Conservation (phyloP, 208 protist genomes). For the Wallacemonas sp. region DNA sequence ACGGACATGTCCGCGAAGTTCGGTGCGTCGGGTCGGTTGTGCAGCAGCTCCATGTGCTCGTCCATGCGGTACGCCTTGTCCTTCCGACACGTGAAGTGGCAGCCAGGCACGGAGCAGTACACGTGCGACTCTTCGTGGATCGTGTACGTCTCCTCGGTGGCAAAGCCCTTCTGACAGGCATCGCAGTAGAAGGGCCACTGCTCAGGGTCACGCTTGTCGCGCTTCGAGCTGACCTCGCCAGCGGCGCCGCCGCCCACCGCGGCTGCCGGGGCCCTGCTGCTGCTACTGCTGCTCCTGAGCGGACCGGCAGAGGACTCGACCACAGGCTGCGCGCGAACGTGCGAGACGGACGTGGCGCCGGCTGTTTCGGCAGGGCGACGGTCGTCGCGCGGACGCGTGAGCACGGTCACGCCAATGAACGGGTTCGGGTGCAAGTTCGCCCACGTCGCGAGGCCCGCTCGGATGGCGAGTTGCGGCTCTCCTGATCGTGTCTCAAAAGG, state of each 20-base stretch:
- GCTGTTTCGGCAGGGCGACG: no score
- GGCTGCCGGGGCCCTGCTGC: no score
- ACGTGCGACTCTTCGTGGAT: conserved; percentile 75
- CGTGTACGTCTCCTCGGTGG: conserved; percentile 47
- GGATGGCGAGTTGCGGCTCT: no score
- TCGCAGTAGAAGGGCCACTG: conserved; percentile 72
- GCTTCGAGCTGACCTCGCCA: background rate
- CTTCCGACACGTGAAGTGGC: conserved; percentile 78
- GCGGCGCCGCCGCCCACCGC: no score
- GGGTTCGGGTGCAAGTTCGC: conserved; percentile 2
- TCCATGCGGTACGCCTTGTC: conserved; percentile 81
- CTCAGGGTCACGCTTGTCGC: conserved; percentile 18
- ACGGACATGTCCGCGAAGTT: conserved; percentile 64
- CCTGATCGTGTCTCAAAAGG: background rate
- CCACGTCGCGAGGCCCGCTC: no score
- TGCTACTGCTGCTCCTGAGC: no score
- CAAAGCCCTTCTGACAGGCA: conserved; percentile 78
- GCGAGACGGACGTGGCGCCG: no score
- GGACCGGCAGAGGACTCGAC: no score
- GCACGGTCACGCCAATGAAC: background rate
- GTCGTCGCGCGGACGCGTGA: no score
- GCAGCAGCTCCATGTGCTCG: conserved; percentile 83
- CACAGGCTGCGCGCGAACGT: no score
- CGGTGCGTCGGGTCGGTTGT: conserved; percentile 83
- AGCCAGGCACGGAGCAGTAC: conserved; percentile 82